A percentile compares a stretch with the other conserved stretches of the same genome.
Evolutionary conservation across 495 filamentous ascomycete species (phyloP).

Genomic region (Pseudomonodictys pantanalensis): DNA sequence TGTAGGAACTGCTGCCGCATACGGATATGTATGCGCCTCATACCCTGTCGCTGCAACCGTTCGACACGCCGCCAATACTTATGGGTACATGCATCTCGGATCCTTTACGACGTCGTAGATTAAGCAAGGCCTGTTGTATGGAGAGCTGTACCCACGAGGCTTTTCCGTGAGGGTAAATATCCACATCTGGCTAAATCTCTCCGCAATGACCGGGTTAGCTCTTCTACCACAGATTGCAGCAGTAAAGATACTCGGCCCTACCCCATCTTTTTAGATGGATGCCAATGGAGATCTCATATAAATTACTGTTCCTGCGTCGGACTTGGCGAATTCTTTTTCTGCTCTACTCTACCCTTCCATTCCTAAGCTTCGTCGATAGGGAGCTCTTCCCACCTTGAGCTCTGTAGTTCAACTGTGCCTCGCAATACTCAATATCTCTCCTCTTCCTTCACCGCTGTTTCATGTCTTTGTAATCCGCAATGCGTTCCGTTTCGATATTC

Average conservation of each 20-base stretch:
- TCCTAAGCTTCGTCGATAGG: too few relatives aligned
- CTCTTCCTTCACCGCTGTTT: background rate
- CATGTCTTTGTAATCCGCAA: background rate
- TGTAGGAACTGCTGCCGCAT: slow-evolving; percentile 10
- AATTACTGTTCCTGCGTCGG: slow-evolving; percentile 17
- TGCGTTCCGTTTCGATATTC: slow-evolving; percentile 2
- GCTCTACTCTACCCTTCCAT: background rate
- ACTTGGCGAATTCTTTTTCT: background rate
- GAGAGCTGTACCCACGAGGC: background rate
- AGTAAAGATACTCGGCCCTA: background rate
- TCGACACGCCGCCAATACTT: too few relatives aligned
- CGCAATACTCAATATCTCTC: background rate
- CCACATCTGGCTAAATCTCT: slow-evolving; percentile 24
- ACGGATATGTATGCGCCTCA: slow-evolving; percentile 1
- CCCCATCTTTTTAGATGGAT: slow-evolving; percentile 14
- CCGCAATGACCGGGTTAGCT: slow-evolving; percentile 2
- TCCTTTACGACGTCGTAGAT: too few relatives aligned
- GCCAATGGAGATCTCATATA: slow-evolving; percentile 7
- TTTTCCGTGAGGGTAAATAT: slow-evolving; percentile 16
- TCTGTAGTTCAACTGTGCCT: too few relatives aligned
- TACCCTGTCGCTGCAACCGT: background rate
- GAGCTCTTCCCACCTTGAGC: too few relatives aligned
- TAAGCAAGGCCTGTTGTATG: background rate
- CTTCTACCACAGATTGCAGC: slow-evolving; percentile 11
- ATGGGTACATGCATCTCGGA: background rate